A percentile compares a stretch with the other conserved stretches of the same genome.
Evolutionary conservation across 1,284 basidiomycete genomes (phyloP).

Genomic region (Cryptococcus amylolentus): DNA sequence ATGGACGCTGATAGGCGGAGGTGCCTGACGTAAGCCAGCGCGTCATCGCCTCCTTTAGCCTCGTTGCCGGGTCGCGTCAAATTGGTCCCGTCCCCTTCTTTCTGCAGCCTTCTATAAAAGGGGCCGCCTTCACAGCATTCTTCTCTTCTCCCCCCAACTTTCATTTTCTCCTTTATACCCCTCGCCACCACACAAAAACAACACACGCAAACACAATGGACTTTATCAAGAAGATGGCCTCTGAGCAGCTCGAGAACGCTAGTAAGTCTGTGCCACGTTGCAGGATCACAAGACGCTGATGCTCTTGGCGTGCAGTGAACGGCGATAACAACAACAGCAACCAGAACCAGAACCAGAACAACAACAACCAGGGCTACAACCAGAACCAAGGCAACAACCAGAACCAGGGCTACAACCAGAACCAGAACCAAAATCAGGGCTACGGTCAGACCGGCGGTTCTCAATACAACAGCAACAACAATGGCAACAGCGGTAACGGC

Average conservation of each 20-base stretch:
- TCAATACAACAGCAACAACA: slow-evolving; percentile 40
- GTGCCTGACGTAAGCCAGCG: no score
- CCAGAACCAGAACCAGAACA: slow-evolving; percentile 9
- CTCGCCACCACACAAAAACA: not conserved
- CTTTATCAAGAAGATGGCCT: slow-evolving; percentile 20
- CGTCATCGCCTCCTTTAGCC: no score
- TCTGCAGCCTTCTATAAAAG: no score
- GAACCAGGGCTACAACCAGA: slow-evolving; percentile 10
- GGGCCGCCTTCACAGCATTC: no score
- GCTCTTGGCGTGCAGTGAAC: not conserved
- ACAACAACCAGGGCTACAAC: not conserved
- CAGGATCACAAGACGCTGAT: not conserved
- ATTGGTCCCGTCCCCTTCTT: no score
- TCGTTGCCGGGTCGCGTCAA: no score
- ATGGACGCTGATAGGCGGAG: no score
- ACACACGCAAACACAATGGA: slow-evolving; percentile 11
- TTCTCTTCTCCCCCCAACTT: not conserved
- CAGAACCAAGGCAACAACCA: slow-evolving; percentile 3
- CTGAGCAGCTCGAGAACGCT: slow-evolving; percentile 12
- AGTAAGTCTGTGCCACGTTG: slow-evolving; percentile 1
- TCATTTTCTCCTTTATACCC: not conserved
- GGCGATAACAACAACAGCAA: slow-evolving; percentile 5
- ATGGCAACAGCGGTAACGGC: slow-evolving; percentile 26
- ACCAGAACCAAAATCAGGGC: slow-evolving; percentile 3
- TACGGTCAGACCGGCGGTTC: slow-evolving; percentile 33